Evolutionary conservation across 768 basidiomycete species (phyloP), one percentile per base, ranked within the genome.

Genomic region (Hygrophorus pudorinus): DNA sequence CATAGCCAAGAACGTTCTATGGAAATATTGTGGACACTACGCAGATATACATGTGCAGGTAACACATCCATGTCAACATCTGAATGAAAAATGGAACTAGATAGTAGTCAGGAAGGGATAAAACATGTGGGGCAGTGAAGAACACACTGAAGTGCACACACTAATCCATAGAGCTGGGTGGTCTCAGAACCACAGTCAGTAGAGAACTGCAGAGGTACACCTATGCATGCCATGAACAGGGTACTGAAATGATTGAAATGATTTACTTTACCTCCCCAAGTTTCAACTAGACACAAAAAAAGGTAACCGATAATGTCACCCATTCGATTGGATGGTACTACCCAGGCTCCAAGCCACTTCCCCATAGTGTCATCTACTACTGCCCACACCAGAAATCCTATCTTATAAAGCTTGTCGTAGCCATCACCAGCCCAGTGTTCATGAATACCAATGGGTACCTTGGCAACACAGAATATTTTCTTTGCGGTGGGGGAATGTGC

Each of bases 341-440:
- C 61, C 56, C 59, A 59, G 8, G 57, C 18, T 4, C 55, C 54
- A 0, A 61, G 42, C 60, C 59, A 66, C 38, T 55, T 55, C 2
- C 56, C 51, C 0, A 52, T 46, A 46, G 49, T 56, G n/a, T 53
- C 48, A 34, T 66, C 59, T 0, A 48, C 31, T 31, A 63, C 43
- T 2, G 51, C 60, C 54, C 55, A 53, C 7, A 63, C 55, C 0
- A 56, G 61, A 52, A 65, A 65, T 1, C 65, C 60, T 37, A 64
- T 59, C 9, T 21, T 38, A 7, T 38, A 36, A 2, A 66, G 52
- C 44, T 66, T 66, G 45, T 64, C 60, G 42, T 66, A 60, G 1
- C 65, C 65, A 55, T 65, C 59, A 6, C 50, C 58, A 38, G 51
- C 54, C 61, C 65, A 66, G 18, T 57, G 53, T 32, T 62, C 53